Percentiles rank a stretch among this genome's conserved stretches.
Evolutionary conservation across 2,329 filamentous ascomycete species (phyloP).

Genomic region (Nigrospora sphaerica): DNA sequence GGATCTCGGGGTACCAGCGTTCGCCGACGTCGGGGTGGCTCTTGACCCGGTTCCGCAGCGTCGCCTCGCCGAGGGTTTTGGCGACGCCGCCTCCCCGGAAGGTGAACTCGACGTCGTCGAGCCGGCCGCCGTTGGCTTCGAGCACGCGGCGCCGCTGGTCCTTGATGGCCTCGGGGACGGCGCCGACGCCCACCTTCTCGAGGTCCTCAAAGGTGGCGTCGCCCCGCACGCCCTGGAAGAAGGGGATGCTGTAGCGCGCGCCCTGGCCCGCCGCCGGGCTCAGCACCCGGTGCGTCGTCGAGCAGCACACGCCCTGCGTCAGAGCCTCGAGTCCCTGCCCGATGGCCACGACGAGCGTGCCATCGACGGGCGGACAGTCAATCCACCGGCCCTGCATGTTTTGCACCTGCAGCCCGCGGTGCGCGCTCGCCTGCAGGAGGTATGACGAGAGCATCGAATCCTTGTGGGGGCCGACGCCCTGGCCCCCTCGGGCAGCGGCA

Average conservation of each 20-base stretch:
- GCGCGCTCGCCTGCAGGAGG: slow-evolving; percentile 70
- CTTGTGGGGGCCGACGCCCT: slow-evolving; percentile 73
- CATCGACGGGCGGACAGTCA: slow-evolving; percentile 67
- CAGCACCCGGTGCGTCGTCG: slow-evolving; percentile 79
- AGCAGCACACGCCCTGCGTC: slow-evolving; percentile 73
- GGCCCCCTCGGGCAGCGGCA: slow-evolving; percentile 32
- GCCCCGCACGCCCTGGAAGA: slow-evolving; percentile 80
- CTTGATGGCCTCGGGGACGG: slow-evolving; percentile 54
- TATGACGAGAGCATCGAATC: slow-evolving; percentile 80
- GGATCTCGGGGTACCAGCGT: slow-evolving; percentile 66
- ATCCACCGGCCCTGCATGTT: slow-evolving; percentile 75
- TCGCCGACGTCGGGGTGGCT: slow-evolving; percentile 83
- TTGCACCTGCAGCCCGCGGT: slow-evolving; percentile 74
- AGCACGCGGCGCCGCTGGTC: slow-evolving; percentile 54
- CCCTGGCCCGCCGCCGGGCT: slow-evolving; percentile 63
- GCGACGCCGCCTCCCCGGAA: slow-evolving; percentile 64
- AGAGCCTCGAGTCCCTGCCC: slow-evolving; percentile 82
- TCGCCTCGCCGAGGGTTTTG: slow-evolving; percentile 72
- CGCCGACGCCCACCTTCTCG: slow-evolving; percentile 49
- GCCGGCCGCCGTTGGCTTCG: slow-evolving; percentile 44
- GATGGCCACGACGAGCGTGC: slow-evolving; percentile 80
- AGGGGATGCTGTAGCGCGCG: slow-evolving; percentile 72
- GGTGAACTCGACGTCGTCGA: slow-evolving; percentile 81
- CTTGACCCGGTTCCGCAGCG: slow-evolving; percentile 76
- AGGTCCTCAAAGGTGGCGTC: slow-evolving; percentile 76